A percentile compares a stretch with the other conserved stretches of the same genome.
phyloP scores from a whole-genome alignment of 1,139 yeast genomes.

The Maudiozyma humilis region DNA sequence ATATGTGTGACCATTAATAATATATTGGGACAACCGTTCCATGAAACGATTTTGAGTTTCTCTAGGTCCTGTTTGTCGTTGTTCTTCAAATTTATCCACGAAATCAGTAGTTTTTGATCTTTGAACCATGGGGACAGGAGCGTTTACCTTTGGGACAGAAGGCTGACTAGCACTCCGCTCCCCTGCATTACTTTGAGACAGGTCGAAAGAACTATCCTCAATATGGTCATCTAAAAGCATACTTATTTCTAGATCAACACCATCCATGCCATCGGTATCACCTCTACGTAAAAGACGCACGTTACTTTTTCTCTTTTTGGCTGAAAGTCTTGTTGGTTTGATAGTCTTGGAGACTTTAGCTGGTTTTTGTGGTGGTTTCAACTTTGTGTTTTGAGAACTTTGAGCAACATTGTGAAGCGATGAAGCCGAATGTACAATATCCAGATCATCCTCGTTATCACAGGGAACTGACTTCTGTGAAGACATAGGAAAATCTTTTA shows the following conservation, averaged over 20 bases:
- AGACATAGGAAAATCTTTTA: constrained; percentile 3
- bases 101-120: constrained; percentile 3
- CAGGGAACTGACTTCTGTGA: background rate
- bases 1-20: constrained; percentile 11
- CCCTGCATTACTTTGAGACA: background rate
- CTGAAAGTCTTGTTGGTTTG: background rate
- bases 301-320: constrained; percentile 1
- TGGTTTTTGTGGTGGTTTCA: background rate
- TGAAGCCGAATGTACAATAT: too few species aligned
- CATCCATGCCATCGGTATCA: background rate
- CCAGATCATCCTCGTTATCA: too few species aligned
- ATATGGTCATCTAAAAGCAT: constrained; percentile 8
- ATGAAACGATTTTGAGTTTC: background rate
- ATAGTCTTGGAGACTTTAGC: background rate
- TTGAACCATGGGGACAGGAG: background rate
- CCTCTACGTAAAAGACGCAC: background rate
- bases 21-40: constrained; percentile 7
- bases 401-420: background rate
- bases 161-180: constrained; percentile 2
- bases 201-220: background rate
- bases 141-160: too few species aligned
- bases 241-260: constrained; percentile 8
- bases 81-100: background rate
- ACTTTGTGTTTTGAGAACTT: background rate
- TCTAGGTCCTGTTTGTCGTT: too few species aligned